Evolutionary conservation across 225 moss, liverwort and hornwort genomes (phyloP).

Genomic region (Lunularia cruciata): DNA sequence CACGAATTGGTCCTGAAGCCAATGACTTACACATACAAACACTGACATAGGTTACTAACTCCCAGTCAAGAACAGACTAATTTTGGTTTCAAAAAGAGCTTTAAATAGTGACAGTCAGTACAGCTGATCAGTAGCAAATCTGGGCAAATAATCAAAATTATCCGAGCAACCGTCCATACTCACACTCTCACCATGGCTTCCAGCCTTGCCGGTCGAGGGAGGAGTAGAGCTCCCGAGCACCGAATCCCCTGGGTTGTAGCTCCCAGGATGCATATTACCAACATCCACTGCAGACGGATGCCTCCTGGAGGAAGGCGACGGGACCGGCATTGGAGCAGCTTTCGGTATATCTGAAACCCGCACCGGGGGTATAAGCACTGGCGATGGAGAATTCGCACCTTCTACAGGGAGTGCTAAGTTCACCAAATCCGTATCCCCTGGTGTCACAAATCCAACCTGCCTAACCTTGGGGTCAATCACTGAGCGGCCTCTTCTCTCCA

Average conservation of each 20-base stretch:
- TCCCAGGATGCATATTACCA: slow-evolving; percentile 40
- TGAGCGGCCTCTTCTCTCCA: slow-evolving; percentile 65
- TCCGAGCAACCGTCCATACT: slow-evolving; percentile 19
- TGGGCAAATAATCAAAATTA: neutral
- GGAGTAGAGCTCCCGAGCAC: slow-evolving; percentile 53
- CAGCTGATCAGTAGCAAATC: neutral
- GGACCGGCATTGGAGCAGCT: slow-evolving; percentile 42
- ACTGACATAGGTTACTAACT: neutral
- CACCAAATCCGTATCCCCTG: slow-evolving; percentile 33
- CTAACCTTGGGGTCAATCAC: slow-evolving; percentile 85
- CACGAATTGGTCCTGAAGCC: neutral
- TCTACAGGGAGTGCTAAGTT: slow-evolving; percentile 20
- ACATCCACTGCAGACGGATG: slow-evolving; percentile 35
- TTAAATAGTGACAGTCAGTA: neutral
- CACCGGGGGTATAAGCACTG: slow-evolving; percentile 63
- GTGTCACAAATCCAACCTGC: slow-evolving; percentile 94
- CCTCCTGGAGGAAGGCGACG: slow-evolving; percentile 53
- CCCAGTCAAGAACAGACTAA: too few relatives aligned
- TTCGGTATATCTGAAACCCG: slow-evolving; percentile 38
- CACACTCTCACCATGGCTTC: slow-evolving; percentile 53
- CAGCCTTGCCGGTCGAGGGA: slow-evolving; percentile 52
- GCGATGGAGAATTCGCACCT: slow-evolving; percentile 58
- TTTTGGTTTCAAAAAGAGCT: too few relatives aligned
- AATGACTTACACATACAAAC: neutral
- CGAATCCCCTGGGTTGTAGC: slow-evolving; percentile 54